phyloP scores from a whole-genome alignment of 139 green algal species.

The Chlorella vulgaris region DNA sequence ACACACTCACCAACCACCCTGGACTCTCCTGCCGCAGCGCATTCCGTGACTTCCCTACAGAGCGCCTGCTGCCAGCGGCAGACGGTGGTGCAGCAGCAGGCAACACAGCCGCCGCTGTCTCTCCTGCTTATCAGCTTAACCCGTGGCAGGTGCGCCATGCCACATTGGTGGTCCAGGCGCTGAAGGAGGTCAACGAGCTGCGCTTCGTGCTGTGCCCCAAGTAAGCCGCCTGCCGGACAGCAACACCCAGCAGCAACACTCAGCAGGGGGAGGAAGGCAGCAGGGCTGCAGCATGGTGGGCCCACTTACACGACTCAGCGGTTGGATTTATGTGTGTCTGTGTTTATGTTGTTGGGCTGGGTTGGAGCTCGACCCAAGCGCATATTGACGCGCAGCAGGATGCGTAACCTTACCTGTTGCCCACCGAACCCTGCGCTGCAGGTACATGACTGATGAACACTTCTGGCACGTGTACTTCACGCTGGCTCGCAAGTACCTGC shows the following conservation, averaged over 20 bases:
- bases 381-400: no score
- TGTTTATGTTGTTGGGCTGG: no score
- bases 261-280: neutral
- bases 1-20: no score
- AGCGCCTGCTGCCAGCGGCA: conserved; percentile 35
- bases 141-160: conserved; percentile 77
- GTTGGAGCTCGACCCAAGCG: no score
- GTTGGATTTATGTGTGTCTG: no score
- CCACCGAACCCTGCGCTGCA: no score
- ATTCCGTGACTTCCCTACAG: conserved; percentile 54
- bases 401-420: no score
- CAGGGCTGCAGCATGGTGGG: no score
- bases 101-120: no score
- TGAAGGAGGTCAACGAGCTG: conserved; percentile 81
- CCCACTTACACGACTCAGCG: no score
- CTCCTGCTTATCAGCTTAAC: conserved; percentile 50
- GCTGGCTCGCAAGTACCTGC: conserved; percentile 52
- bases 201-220: conserved; percentile 83
- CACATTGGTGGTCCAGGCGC: conserved; percentile 61
- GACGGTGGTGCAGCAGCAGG: neutral
- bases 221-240: conserved; percentile 5
- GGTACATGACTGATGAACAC: conserved; percentile 74
- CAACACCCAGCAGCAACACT: neutral
- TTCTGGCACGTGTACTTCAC: conserved; percentile 90
- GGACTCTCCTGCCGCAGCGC: neutral